A percentile compares a stretch with the other conserved stretches of the same genome.
Conservation (phyloP, 148 eudicot genomes). For the Polygonum maritimum region DNA sequence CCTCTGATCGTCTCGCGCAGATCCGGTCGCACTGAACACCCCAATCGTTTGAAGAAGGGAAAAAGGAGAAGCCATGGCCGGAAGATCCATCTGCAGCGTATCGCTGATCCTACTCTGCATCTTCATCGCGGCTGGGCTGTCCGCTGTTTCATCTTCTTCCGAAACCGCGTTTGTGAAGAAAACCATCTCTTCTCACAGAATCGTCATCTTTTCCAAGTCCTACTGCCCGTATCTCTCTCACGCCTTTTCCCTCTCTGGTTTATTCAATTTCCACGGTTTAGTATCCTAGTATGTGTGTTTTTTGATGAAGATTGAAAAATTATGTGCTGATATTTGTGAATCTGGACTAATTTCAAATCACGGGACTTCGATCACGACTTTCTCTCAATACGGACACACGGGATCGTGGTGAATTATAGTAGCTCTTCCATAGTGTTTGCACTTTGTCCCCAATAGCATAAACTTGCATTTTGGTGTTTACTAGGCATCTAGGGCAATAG, state of each 20-base stretch:
- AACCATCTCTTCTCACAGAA: slow-evolving; percentile 51
- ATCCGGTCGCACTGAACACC: slow-evolving; percentile 1
- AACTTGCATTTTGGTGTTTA: not conserved
- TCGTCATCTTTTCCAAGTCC: slow-evolving; percentile 74
- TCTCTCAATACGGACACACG: not conserved
- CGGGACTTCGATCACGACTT: not conserved
- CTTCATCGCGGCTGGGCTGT: slow-evolving; percentile 2
- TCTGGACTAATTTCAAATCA: too few species aligned
- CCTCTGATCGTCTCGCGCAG: not conserved
- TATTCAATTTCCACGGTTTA: not conserved
- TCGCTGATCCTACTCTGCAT: slow-evolving; percentile 2
- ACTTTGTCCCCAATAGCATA: not conserved
- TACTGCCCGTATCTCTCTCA: slow-evolving; percentile 55
- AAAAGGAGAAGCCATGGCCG: not conserved
- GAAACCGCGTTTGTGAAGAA: slow-evolving; percentile 46
- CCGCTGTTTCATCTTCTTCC: slow-evolving; percentile 26
- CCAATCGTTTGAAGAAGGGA: not conserved
- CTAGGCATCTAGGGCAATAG: not conserved
- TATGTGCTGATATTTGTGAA: not conserved
- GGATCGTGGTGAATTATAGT: not conserved
- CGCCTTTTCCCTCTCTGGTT: slow-evolving; percentile 8
- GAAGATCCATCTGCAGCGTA: not conserved
- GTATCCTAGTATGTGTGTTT: not conserved
- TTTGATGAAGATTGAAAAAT: not conserved
- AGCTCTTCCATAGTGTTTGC: not conserved